phyloP scores from a whole-genome alignment of 2,329 filamentous ascomycete genomes.

The Periconia sp. region DNA sequence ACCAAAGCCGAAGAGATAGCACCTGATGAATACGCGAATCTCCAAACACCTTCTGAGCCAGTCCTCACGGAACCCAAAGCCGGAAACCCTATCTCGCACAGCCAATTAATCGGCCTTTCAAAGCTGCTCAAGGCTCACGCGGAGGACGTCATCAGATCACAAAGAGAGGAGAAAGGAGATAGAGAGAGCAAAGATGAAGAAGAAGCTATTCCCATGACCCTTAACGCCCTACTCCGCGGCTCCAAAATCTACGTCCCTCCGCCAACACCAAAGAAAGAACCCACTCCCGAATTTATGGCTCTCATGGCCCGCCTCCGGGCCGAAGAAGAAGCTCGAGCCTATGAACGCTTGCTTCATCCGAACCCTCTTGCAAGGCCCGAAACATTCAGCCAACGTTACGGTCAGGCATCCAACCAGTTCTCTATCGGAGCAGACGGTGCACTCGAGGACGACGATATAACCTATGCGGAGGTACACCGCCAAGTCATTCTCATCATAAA shows the following conservation, averaged over 20 bases:
- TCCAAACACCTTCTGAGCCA: constrained; percentile 52
- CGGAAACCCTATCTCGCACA: constrained; percentile 74
- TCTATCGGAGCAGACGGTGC: constrained; percentile 49
- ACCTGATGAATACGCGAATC: constrained; percentile 25
- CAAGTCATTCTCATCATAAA: constrained; percentile 87
- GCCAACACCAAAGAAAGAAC: constrained; percentile 68
- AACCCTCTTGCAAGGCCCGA: constrained; percentile 53
- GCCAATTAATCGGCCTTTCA: constrained; percentile 70
- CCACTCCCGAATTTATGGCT: constrained; percentile 83
- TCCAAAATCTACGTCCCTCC: constrained; percentile 78
- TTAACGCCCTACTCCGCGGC: constrained; percentile 76
- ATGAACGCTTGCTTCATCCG: constrained; percentile 79
- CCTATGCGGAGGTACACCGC: constrained; percentile 76
- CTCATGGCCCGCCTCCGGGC: constrained; percentile 85
- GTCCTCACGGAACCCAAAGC: constrained; percentile 57
- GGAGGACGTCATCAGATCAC: neutral
- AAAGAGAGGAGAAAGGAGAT: constrained; percentile 1
- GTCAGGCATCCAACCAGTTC: constrained; percentile 59
- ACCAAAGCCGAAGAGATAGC: constrained; percentile 35
- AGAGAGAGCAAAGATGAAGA: constrained; percentile 3
- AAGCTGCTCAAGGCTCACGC: constrained; percentile 53
- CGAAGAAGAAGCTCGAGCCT: constrained; percentile 81
- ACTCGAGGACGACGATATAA: constrained; percentile 65
- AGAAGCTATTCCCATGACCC: constrained; percentile 40
- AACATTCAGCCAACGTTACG: constrained; percentile 66